Evolutionary conservation across 306 rosid genomes (phyloP).

Genomic region (Pyrus communis): DNA sequence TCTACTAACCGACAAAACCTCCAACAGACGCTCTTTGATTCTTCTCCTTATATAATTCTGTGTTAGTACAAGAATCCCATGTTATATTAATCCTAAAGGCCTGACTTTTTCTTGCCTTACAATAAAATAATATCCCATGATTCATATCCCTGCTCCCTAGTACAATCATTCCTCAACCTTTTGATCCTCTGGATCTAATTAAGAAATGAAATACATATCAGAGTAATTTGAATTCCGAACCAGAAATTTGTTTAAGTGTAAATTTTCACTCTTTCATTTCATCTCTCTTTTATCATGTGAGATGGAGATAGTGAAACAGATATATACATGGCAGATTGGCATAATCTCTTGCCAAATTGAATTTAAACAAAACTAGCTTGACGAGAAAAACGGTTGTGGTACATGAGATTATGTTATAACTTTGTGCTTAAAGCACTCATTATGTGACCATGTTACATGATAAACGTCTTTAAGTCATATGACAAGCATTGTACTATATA

Average conservation of each 20-base stretch:
- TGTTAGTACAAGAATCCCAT: conserved; percentile 1
- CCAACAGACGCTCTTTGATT: neutral
- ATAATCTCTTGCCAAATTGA: neutral
- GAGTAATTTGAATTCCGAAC: neutral
- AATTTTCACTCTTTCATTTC: too few species aligned
- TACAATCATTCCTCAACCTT: conserved; percentile 20
- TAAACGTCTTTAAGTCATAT: too few species aligned
- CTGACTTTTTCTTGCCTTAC: neutral
- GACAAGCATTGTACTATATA: neutral
- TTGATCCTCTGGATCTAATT: conserved; percentile 25
- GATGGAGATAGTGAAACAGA: neutral
- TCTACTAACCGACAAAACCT: neutral
- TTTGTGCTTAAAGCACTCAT: neutral
- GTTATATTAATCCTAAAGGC: conserved; percentile 5
- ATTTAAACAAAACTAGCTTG: neutral
- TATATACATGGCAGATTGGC: too few species aligned
- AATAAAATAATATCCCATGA: conserved; percentile 2
- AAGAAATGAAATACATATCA: conserved; percentile 8
- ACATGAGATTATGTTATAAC: neutral
- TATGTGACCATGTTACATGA: neutral
- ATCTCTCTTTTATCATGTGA: too few species aligned
- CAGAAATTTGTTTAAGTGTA: too few species aligned
- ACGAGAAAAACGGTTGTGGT: too few species aligned
- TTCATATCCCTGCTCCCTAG: neutral
- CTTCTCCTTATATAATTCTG: conserved; percentile 2